Conservation (phyloP, 805 yeast genomes). For the Phaffomyces opuntiae region DNA sequence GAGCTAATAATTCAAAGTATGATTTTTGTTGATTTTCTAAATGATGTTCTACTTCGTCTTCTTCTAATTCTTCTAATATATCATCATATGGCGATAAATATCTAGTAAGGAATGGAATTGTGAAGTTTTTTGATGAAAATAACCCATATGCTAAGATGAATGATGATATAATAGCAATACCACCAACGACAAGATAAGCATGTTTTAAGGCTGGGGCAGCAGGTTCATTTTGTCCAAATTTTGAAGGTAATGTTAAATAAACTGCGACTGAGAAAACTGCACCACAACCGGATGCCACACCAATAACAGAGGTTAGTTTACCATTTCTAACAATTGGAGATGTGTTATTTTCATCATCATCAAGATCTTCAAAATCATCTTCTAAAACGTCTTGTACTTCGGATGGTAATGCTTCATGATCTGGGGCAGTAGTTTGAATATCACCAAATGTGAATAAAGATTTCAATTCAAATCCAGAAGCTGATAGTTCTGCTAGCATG, state of each 20-base stretch:
- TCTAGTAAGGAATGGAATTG: conserved; percentile 20
- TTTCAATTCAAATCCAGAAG: conserved; percentile 33
- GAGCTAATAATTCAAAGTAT: conserved; percentile 35
- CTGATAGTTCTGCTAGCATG: conserved; percentile 46
- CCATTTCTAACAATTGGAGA: conserved; percentile 36
- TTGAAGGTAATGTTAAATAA: conserved; percentile 51
- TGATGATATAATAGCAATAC: conserved; percentile 32
- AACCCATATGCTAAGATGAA: conserved; percentile 34
- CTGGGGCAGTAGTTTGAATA: not conserved
- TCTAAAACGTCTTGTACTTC: not conserved
- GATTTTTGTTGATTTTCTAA: conserved; percentile 7
- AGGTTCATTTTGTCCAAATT: conserved; percentile 31
- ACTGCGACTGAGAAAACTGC: conserved; percentile 56
- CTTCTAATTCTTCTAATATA: conserved; percentile 26
- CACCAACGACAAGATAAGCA: conserved; percentile 45
- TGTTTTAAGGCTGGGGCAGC: conserved; percentile 39
- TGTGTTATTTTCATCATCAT: conserved; percentile 3
- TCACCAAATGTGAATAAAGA: conserved; percentile 14
- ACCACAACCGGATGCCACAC: conserved; percentile 57
- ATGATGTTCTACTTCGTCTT: conserved; percentile 20
- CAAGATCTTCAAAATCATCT: conserved; percentile 7
- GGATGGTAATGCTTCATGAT: conserved; percentile 1
- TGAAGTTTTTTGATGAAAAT: conserved; percentile 35
- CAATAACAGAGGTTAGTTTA: conserved; percentile 52
- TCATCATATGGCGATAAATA: conserved; percentile 25